A percentile compares a stretch with the other conserved stretches of the same genome.
These are phyloP conservation scores for Termitomyces sp. DNA, from an alignment of 768 basidiomycete genomes.

Conservation along the genomic window DNA sequence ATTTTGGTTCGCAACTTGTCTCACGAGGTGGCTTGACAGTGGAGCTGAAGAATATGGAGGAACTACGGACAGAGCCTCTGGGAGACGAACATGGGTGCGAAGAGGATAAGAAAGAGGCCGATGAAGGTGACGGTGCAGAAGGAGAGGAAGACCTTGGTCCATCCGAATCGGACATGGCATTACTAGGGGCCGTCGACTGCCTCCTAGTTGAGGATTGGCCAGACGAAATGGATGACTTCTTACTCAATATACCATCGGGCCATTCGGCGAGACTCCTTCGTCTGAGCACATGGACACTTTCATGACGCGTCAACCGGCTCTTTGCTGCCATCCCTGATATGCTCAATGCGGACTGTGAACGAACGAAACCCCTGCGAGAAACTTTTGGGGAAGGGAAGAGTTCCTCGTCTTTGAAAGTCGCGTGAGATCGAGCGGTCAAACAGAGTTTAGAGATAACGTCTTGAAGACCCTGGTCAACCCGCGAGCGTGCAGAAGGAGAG, in stretches of 20 bases:
- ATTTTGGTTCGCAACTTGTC: slow-evolving; percentile 10
- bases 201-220: slow-evolving; percentile 20
- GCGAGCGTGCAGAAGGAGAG: slow-evolving; percentile 57
- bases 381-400: slow-evolving; percentile 52
- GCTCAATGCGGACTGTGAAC: slow-evolving; percentile 55
- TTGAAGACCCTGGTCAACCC: slow-evolving; percentile 71
- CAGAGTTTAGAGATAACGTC: slow-evolving; percentile 81
- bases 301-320: slow-evolving; percentile 57
- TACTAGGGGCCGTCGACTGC: slow-evolving; percentile 31
- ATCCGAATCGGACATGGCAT: slow-evolving; percentile 23
- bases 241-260: slow-evolving; percentile 19
- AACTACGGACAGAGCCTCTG: slow-evolving; percentile 13
- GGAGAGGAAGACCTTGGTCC: slow-evolving; percentile 16
- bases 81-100: slow-evolving; percentile 15
- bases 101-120: slow-evolving; percentile 28
- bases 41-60: slow-evolving; percentile 11
- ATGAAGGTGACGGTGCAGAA: slow-evolving; percentile 31
- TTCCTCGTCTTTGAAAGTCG: slow-evolving; percentile 56
- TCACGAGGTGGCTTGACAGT: slow-evolving; percentile 7
- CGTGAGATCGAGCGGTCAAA: slow-evolving; percentile 61
- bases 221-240: slow-evolving; percentile 20
- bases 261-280: slow-evolving; percentile 44
- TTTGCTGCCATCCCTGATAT: slow-evolving; percentile 62
- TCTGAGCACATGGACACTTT: slow-evolving; percentile 64
- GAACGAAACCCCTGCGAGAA: slow-evolving; percentile 38